These are phyloP conservation scores for Heterobasidion parviporum DNA, from an alignment of 1,284 basidiomycete genomes.

Conservation along the genomic window DNA sequence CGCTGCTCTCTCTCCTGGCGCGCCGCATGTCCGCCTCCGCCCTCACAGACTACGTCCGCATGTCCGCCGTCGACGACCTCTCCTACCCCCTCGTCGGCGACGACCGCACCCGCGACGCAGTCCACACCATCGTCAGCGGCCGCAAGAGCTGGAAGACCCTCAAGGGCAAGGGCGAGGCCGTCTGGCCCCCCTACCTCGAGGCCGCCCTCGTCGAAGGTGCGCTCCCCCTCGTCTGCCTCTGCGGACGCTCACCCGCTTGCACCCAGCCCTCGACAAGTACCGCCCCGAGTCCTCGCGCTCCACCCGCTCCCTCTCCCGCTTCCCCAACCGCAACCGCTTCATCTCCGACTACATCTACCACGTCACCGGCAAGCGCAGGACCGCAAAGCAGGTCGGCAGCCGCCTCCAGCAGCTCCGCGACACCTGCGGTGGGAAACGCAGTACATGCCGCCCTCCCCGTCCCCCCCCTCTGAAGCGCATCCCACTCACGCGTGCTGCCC, in stretches of 20 bases:
- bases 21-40: constrained; percentile 1
- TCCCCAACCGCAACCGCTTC: constrained; percentile 66
- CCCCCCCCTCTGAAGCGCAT: neutral
- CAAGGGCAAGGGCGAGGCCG: constrained; percentile 56
- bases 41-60: constrained; percentile 12
- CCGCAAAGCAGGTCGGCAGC: constrained; percentile 67
- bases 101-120: constrained; percentile 32
- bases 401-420: constrained; percentile 66
- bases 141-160: constrained; percentile 70
- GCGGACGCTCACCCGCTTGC: neutral
- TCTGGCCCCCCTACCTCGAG: constrained; percentile 72
- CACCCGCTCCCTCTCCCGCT: constrained; percentile 59
- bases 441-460: constrained; percentile 31
- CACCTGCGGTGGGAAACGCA: constrained; percentile 53
- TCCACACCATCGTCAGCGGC: constrained; percentile 56
- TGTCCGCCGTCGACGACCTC: constrained; percentile 14
- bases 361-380: constrained; percentile 53
- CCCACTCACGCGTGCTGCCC: neutral
- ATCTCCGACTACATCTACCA: constrained; percentile 62
- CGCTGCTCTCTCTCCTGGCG: neutral
- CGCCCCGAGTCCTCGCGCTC: constrained; percentile 61
- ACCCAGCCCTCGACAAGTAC: constrained; percentile 54
- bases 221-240: constrained; percentile 1
- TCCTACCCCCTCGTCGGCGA: constrained; percentile 14
- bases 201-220: constrained; percentile 65